Evolutionary conservation across 192 early-diverging fungal genomes (phyloP), one percentile per base, ranked within the genome.

Genomic region (Backusella macrospora): DNA sequence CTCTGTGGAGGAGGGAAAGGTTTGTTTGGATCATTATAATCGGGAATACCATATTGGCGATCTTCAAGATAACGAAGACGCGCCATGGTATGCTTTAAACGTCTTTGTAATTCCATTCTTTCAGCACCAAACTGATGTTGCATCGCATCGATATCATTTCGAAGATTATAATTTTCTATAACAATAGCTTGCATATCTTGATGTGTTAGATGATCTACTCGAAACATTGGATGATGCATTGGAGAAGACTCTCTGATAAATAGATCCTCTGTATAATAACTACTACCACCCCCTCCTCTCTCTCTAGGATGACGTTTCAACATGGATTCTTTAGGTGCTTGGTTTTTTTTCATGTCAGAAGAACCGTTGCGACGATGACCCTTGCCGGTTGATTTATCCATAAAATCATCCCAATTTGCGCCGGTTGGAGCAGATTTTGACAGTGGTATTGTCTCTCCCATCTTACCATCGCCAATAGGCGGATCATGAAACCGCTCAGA

Each of bases 151-250:
- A 68, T 15, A 47, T 68, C 67, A 2, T 26, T 23, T 29, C 6
- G 10, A 34, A 68, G 67, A 16, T n/a, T 21, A n/a, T 65, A 65
- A 39, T 65, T 65, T n/a, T 65, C 63, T 34, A 65, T 65, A 46
- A 68, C 12, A 34, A 68, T 47, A 1, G 67, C 65, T 12, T 66
- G 65, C 18, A 66, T 38, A 43, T 66, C 65, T 10, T 40, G 38
- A 8, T 42, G n/a, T 0, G 65, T 42, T 40, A 66, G 18, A 4
- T 66, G 65, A 6, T 66, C 65, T 9, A 66, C 65, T 66, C 65
- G 37, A 21, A 66, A 66, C 18, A 40, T 34, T 16, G 38, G 65
- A 63, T 1, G 62, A 26, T 63, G 34, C 29, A 37, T 26, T 16
- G 26, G 64, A 5, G 37, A 8, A 18, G 37, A 21, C 7, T 59